phyloP scores from a whole-genome alignment of 31 red algal genomes.

The Bonnemaisonia californica region DNA sequence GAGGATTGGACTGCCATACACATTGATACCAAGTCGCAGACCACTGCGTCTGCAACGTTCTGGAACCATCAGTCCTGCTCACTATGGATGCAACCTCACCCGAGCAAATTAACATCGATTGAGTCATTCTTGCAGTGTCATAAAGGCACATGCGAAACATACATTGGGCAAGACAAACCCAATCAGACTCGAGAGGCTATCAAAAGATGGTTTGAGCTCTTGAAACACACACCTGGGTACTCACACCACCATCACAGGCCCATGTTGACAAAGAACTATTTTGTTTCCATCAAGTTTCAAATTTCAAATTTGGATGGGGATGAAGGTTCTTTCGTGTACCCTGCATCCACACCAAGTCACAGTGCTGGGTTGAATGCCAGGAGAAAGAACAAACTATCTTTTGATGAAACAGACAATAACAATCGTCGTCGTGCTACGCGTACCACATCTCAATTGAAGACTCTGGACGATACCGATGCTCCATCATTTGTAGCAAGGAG shows the following conservation, averaged over 20 bases:
- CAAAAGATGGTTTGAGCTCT: conserved; percentile 3
- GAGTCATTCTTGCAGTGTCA: conserved; percentile 15
- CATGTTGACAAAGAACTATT: conserved; percentile 11
- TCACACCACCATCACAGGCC: neutral
- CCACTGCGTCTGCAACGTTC: conserved; percentile 41
- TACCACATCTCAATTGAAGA: no score
- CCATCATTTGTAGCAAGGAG: neutral
- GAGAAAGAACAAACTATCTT: neutral
- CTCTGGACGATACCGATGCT: neutral
- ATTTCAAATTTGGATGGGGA: neutral
- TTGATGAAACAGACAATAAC: neutral
- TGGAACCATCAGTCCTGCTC: conserved; percentile 19
- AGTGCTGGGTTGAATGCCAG: neutral
- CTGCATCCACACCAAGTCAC: neutral
- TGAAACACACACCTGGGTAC: conserved; percentile 15
- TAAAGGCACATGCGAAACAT: conserved; percentile 24
- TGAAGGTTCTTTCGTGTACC: neutral
- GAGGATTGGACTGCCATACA: conserved; percentile 34
- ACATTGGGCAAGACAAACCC: conserved; percentile 27
- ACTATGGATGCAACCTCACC: conserved; percentile 44
- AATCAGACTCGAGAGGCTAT: neutral
- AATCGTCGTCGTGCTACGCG: neutral
- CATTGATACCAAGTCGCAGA: conserved; percentile 12
- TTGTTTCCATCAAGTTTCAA: neutral
- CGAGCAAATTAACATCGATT: neutral